phyloP scores from a whole-genome alignment of 1,284 basidiomycete genomes.

The Malassezia vespertilionis region DNA sequence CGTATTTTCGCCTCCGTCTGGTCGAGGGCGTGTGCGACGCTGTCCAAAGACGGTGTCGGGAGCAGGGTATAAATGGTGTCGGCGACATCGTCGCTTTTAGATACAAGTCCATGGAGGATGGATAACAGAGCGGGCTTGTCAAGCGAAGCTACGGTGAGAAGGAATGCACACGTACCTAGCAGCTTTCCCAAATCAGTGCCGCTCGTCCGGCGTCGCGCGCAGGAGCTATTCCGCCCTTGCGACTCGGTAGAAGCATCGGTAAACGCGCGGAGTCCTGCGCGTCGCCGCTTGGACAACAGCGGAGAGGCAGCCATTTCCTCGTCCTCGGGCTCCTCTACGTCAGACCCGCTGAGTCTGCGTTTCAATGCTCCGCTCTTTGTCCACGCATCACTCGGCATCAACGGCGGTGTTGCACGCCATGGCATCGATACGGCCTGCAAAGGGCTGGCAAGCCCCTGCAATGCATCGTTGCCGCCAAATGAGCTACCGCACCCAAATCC shows the following conservation, averaged over 20 bases:
- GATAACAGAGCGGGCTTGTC: slow-evolving; percentile 36
- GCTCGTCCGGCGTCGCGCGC: too few relatives aligned
- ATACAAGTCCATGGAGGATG: slow-evolving; percentile 27
- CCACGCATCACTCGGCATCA: too few relatives aligned
- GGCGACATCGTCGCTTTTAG: slow-evolving; percentile 22
- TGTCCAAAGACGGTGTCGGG: slow-evolving; percentile 28
- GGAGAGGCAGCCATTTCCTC: not conserved
- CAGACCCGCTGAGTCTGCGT: too few relatives aligned
- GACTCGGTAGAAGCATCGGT: too few relatives aligned
- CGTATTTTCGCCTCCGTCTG: slow-evolving; percentile 14
- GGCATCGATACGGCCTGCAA: too few relatives aligned
- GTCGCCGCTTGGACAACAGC: slow-evolving; percentile 8
- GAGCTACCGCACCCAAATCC: slow-evolving; percentile 14
- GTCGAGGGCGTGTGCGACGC: slow-evolving; percentile 14
- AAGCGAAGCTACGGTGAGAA: slow-evolving; percentile 23
- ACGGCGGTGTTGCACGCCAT: too few relatives aligned
- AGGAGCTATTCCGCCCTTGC: too few relatives aligned
- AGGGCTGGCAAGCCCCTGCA: too few relatives aligned
- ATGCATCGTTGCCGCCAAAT: not conserved
- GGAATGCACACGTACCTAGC: slow-evolving; percentile 16
- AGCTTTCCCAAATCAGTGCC: slow-evolving; percentile 33
- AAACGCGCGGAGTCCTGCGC: not conserved
- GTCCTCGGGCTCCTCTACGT: not conserved
- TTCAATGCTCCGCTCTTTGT: too few relatives aligned
- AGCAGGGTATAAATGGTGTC: slow-evolving; percentile 35